Evolutionary conservation across 495 filamentous ascomycete species (phyloP).

Genomic region (Opeltia flavorubescens): DNA sequence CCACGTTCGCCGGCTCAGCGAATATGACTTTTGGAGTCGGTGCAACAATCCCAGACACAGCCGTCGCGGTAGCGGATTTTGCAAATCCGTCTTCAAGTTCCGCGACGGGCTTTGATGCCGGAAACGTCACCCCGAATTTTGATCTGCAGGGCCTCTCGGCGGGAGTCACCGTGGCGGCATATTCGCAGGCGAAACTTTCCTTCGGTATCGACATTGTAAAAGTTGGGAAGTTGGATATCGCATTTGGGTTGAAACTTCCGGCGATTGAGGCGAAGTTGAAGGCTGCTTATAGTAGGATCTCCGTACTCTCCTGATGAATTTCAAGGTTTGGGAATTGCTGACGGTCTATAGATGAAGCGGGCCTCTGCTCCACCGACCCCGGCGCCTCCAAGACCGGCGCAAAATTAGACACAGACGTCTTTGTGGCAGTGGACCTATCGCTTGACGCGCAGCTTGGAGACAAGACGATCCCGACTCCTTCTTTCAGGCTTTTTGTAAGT

Average conservation of each 20-base stretch:
- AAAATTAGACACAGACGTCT: slow-evolving; percentile 12
- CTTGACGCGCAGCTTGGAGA: slow-evolving; percentile 18
- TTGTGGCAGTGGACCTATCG: slow-evolving; percentile 23
- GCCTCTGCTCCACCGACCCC: slow-evolving; percentile 12
- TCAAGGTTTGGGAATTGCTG: not conserved
- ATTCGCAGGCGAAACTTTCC: slow-evolving; percentile 21
- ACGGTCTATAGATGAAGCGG: slow-evolving; percentile 9
- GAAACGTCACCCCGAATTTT: slow-evolving; percentile 15
- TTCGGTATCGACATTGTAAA: slow-evolving; percentile 19
- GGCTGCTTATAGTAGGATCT: slow-evolving; percentile 14
- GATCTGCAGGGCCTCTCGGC: slow-evolving; percentile 14
- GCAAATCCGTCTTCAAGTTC: slow-evolving; percentile 10
- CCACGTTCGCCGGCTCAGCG: slow-evolving; percentile 13
- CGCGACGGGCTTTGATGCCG: slow-evolving; percentile 16
- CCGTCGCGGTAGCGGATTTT: slow-evolving; percentile 13
- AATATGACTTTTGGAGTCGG: slow-evolving; percentile 20
- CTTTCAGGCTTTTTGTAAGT: not conserved
- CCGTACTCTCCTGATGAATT: not conserved
- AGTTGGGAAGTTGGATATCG: slow-evolving; percentile 17
- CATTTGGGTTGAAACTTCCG: slow-evolving; percentile 16
- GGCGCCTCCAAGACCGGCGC: slow-evolving; percentile 19
- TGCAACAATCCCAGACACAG: slow-evolving; percentile 18
- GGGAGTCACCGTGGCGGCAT: slow-evolving; percentile 13
- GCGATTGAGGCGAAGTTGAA: slow-evolving; percentile 10
- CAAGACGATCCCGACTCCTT: not conserved